Evolutionary conservation across 2,329 filamentous ascomycete genomes (phyloP), one percentile per base, ranked within the genome.

Genomic region (Sclerotinia trifoliorum): DNA sequence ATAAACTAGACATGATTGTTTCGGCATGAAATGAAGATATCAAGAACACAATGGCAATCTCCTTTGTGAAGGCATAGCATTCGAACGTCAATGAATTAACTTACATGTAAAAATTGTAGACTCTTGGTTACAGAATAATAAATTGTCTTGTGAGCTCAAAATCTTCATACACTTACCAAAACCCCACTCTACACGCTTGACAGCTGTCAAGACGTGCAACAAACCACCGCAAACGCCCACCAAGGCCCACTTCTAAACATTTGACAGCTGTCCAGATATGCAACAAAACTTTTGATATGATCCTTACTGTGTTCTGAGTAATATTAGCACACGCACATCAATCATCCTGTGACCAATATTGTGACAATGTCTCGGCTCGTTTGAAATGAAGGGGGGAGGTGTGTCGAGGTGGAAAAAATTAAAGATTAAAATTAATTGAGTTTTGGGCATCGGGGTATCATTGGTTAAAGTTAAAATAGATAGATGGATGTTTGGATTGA

Each of bases 191-290:
- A 49, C 57, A 58, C 35, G 15, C 24, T n/a, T 58, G 55, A 42
- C 55, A 62, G 58, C 58, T 62, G 58, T 49, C 44, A 49, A 62
- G 44, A 62, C 24, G 44, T 62, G 58, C 44, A 61, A 61, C 58
- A 49, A 61, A 61, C 19, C 19, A 49, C 44, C 5, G 35, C 3
- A 4, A 1, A 29, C 15, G 21, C 58, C 29, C 46, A 62, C 29
- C 19, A 62, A 51, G n/a, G 11, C 39, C 58, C 58, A 49, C 46
- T 39, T 49, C 35, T 39, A 7, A 13, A 1, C 17, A 51, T 49
- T 62, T 62, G 58, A 62, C 58, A 62, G 58, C 58, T 62, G 58
- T 62, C 58, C 58, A 62, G 58, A 62, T 2, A 29, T 51, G 58
- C 58, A 62, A 62, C 58, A 62, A 62, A 51, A 61, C 8, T 21